phyloP scores from a whole-genome alignment of 495 filamentous ascomycete genomes.

The Aspergillus coremiiformis region DNA sequence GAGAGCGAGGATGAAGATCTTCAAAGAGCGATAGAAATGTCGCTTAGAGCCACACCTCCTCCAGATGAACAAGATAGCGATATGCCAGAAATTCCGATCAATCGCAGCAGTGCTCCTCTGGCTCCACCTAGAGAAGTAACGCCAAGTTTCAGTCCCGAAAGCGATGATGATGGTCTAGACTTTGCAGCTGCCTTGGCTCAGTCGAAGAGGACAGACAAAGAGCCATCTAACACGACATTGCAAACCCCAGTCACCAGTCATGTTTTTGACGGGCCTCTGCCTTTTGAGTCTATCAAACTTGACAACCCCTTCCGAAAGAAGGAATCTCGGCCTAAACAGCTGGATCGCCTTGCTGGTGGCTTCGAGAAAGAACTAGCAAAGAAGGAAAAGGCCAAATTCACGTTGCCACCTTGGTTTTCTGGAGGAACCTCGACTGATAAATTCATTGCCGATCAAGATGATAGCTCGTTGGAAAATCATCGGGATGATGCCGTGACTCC shows the following conservation, averaged over 20 bases:
- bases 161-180: slow-evolving; percentile 39
- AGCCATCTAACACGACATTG: slow-evolving; percentile 9
- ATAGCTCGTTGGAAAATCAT: slow-evolving; percentile 14
- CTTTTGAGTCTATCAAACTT: slow-evolving; percentile 80
- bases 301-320: slow-evolving; percentile 48
- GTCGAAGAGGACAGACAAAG: slow-evolving; percentile 29
- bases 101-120: slow-evolving; percentile 15
- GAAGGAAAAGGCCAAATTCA: slow-evolving; percentile 47
- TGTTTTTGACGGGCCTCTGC: slow-evolving; percentile 66
- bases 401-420: slow-evolving; percentile 84
- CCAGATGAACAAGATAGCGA: slow-evolving; percentile 24
- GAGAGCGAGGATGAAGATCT: slow-evolving; percentile 69
- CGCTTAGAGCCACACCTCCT: slow-evolving; percentile 39
- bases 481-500: slow-evolving; percentile 20
- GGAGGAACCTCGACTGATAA: slow-evolving; percentile 21
- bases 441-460: slow-evolving; percentile 31
- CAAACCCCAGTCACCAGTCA: slow-evolving; percentile 6
- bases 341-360: slow-evolving; percentile 57
- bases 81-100: slow-evolving; percentile 30
- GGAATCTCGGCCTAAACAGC: slow-evolving; percentile 20
- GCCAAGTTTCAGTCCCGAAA: slow-evolving; percentile 21
- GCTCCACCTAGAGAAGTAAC: slow-evolving; percentile 9
- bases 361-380: slow-evolving; percentile 49
- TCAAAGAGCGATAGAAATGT: slow-evolving; percentile 74
- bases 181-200: slow-evolving; percentile 38